Evolutionary conservation across 2,329 filamentous ascomycete species (phyloP).

Genomic region (Monilinia fructicola): DNA sequence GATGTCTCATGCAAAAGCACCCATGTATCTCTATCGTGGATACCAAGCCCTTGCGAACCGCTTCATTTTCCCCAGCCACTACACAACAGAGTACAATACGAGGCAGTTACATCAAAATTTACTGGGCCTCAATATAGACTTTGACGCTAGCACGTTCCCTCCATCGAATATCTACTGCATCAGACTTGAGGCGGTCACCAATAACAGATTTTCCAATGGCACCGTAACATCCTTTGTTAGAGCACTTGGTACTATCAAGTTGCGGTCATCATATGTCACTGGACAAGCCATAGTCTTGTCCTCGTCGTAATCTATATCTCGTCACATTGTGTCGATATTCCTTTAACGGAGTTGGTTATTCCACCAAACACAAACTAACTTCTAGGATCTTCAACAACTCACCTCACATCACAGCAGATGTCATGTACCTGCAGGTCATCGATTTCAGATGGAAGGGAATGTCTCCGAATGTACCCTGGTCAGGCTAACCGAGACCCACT

Average conservation of each 20-base stretch:
- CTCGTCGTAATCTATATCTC: background rate
- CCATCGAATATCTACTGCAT: background rate
- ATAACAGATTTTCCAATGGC: background rate
- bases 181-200: background rate
- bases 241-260: background rate
- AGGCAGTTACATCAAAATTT: constrained; percentile 2
- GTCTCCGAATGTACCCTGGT: background rate
- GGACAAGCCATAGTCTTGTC: background rate
- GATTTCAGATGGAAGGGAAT: background rate
- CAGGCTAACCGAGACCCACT: background rate
- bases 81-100: background rate
- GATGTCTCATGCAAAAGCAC: background rate
- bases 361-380: background rate
- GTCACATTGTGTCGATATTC: background rate
- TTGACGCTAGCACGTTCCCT: background rate
- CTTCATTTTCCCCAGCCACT: background rate
- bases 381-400: background rate
- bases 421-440: background rate
- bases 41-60: no score
- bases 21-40: constrained; percentile 1
- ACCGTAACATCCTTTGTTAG: no score
- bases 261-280: background rate
- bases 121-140: background rate
- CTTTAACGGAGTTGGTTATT: background rate
- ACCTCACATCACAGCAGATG: background rate